Evolutionary conservation across 805 yeast genomes (phyloP), one percentile per base, ranked within the genome.

Genomic region (Starmerella khaoyaiensis): DNA sequence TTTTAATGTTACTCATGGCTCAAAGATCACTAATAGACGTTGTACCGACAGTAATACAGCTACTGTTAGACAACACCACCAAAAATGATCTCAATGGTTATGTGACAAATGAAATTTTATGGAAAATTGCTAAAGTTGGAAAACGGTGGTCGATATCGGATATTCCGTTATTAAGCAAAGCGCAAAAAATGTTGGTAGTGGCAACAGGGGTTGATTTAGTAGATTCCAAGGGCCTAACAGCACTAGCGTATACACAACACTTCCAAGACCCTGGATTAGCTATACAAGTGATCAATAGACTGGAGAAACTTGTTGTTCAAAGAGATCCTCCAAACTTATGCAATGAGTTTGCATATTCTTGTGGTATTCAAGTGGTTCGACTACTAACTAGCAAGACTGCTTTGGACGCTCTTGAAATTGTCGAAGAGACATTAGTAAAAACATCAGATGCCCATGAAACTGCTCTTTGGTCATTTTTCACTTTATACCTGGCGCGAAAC

Each of bases 221-320:
- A 6, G 58, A 55, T 35, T 37, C 51, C 3, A 56, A 57, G 37
- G 61, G 61, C 5, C 40, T 49, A 15, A 38, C 53, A 15, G 52
- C 53, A 8, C 32, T 57, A 25, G 55, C 58, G 4, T 54, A 51
- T 31, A 26, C 38, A 12, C 36, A 36, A n/a, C 46, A 42, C 29
- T 42, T 44, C 26, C 34, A 31, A 10, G 27, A 38, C 6, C 42
- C 45, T 4, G 27, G 29, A 3, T 27, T 33, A 8, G 47, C 50
- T 4, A 27, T 31, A 9, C 26, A 31, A n/a, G 35, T 40, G 15
- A 32, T 45, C 24, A 35, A 27, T 12, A 35, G 30, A 4, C 36
- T 37, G 16, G 18, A 21, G 10, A 24, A 31, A 12, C 6, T 35
- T n/a, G 42, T 33, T 10, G 35, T 28, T 3, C 11, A 17, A 9